Conservation (phyloP, 495 filamentous ascomycete species). For the Neurospora sp. region DNA sequence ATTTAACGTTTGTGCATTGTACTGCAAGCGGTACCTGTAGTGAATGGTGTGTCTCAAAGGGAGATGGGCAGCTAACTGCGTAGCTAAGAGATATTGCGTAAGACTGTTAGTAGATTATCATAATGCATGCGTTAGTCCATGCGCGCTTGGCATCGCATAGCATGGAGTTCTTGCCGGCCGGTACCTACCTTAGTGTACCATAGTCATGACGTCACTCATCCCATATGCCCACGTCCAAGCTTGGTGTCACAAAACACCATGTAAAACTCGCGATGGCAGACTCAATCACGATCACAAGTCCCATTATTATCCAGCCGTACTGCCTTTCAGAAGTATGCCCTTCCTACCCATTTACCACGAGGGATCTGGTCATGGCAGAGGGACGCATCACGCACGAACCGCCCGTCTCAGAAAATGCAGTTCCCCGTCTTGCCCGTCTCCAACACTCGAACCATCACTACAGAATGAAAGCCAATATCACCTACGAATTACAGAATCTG, state of each 20-base stretch:
- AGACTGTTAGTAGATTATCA: too few relatives aligned
- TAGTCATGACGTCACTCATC: neutral
- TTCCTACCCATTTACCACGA: neutral
- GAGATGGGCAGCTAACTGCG: accelerated
- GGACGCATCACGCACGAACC: neutral
- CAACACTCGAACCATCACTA: neutral
- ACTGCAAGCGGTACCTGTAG: too few relatives aligned
- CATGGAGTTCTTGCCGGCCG: neutral
- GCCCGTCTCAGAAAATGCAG: neutral
- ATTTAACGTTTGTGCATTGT: neutral
- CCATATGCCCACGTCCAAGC: neutral
- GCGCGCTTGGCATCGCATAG: neutral
- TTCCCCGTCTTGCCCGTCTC: neutral
- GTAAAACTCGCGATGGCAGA: neutral
- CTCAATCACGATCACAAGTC: neutral
- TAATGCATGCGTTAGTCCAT: neutral
- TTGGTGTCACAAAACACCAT: neutral
- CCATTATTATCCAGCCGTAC: too few relatives aligned
- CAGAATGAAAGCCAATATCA: too few relatives aligned
- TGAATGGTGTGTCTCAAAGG: too few relatives aligned
- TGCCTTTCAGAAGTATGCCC: neutral
- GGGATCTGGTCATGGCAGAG: too few relatives aligned
- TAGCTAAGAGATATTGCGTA: too few relatives aligned
- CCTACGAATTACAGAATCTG: neutral
- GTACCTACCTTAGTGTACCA: neutral